Evolutionary conservation across 2,329 filamentous ascomycete species (phyloP), one percentile per base, ranked within the genome.

Genomic region (Plenodomus lindquistii): DNA sequence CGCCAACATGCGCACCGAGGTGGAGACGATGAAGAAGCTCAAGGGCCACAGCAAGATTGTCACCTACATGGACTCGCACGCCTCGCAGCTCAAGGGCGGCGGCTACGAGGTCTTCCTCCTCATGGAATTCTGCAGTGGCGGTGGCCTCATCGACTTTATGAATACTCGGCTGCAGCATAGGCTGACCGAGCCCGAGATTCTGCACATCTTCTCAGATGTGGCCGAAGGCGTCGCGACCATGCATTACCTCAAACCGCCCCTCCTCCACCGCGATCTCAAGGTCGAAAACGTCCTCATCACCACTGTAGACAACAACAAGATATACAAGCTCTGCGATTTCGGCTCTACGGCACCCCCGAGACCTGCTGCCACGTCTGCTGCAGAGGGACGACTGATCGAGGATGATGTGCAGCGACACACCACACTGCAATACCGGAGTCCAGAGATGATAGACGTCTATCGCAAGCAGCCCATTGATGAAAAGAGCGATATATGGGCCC

Each of bases 21-120:
- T 99, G 62, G 94, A 99, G 78, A 99, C 94, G 13, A 99, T 99
- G 94, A 99, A 99, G 85, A 92, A 94, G 75, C 82, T 99, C 64
- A 96, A 96, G 79, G 94, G 94, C 48, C 94, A 97, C 81, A 85
- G 86, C 55, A 88, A 94, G 64, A 97, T 99, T 68, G 94, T 99
- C 65, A 97, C 88, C 50, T 99, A 99, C 76, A 92, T 97, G 72
- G 94, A 99, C 78, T 97, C 93, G 59, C 94, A 99, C 75, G 94
- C 94, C 31, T 97, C 91, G 15, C 92, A 97, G 75, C 79, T 97
- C 63, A 87, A 89, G 64, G 91, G 89, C 42, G 92, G 92, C 36
- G 94, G 94, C 49, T 99, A 96, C 73, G 94, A 99, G 78, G 94
- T 99, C 49, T 99, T 99, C 67, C 74, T 99, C 67, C 85, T 99